Evolutionary conservation across 164 flowering plant genomes (phyloP).

Genomic region (Annona squamosa): DNA sequence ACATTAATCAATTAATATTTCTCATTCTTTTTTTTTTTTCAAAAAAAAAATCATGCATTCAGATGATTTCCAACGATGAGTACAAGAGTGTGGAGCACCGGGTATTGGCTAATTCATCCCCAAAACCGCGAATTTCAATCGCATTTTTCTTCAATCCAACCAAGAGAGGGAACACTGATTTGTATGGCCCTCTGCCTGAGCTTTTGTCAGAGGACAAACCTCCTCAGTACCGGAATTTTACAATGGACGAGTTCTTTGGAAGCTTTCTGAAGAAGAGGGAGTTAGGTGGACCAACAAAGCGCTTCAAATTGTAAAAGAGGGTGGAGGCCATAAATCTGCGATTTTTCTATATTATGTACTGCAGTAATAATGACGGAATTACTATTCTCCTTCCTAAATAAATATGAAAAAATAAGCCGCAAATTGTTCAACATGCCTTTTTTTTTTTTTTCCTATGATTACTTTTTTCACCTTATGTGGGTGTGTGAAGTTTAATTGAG

Average conservation of each 20-base stretch:
- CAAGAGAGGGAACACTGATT: conserved; percentile 1
- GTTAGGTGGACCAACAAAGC: conserved; percentile 3
- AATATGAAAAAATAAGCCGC: too few species aligned
- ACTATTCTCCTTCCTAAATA: too few species aligned
- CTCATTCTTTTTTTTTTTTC: too few species aligned
- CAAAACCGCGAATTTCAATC: conserved; percentile 12
- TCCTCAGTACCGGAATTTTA: conserved; percentile 12
- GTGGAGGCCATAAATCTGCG: too few species aligned
- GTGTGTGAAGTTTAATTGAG: too few species aligned
- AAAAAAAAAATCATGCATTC: background rate
- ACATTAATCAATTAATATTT: too few species aligned
- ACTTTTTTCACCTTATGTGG: too few species aligned
- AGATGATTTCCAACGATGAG: conserved; percentile 21
- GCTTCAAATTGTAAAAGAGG: background rate
- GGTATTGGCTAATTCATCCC: conserved; percentile 18
- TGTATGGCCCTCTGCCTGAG: conserved; percentile 22
- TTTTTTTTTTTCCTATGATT: too few species aligned
- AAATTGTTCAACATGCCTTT: too few species aligned
- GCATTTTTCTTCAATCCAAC: conserved; percentile 14
- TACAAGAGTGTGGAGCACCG: conserved; percentile 26
- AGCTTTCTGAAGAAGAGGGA: background rate
- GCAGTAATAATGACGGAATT: too few species aligned
- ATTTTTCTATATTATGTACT: too few species aligned
- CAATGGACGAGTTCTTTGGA: conserved; percentile 8
- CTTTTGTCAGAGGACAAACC: conserved; percentile 12